Evolutionary conservation across 2,329 filamentous ascomycete genomes (phyloP), one percentile per base, ranked within the genome.

Genomic region (Akanthomyces muscarius): DNA sequence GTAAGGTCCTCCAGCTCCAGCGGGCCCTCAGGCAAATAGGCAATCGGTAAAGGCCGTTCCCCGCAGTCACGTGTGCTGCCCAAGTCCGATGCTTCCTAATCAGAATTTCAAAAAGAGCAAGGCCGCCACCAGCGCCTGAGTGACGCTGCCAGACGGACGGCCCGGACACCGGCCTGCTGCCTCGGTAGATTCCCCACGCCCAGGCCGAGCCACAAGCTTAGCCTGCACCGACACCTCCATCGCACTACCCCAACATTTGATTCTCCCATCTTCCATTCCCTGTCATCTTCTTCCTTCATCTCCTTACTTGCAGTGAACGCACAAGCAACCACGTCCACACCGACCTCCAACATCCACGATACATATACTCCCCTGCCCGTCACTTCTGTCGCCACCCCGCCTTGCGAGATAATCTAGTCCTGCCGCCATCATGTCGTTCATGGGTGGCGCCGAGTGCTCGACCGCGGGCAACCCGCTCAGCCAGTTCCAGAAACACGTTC

Each of bases 401-500:
- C 55, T 21, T 59, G 51, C 54, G 47, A 36, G 38, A 61, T 47
- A 54, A 62, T 60, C 48, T 51, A 28, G 53, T 50, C 59, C 61
- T 42, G 30, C 55, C 65, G 64, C 61, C 70, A 81, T 66, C 68
- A 98, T 99, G 94, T 97, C 94, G 62, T 98, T 99, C 77, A 85
- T 98, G 71, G 91, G 92, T 78, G 91, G 91, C 76, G 93, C 94
- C 70, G 95, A 98, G 80, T 99, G 95, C 83, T 98, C 94, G 63
- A 96, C 95, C 66, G 92, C 91, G 68, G 92, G 89, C 72, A 99
- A 99, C 77, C 95, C 96, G 63, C 87, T 99, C 71, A 94, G 91
- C 74, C 95, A 98, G 81, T 96, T 99, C 76, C 92, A 93, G 67
- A 99, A 99, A 78, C 93, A 97, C 77, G 91, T 95, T 63, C 91